phyloP scores from a whole-genome alignment of 1,139 yeast genomes.

The Pichia sp. region DNA sequence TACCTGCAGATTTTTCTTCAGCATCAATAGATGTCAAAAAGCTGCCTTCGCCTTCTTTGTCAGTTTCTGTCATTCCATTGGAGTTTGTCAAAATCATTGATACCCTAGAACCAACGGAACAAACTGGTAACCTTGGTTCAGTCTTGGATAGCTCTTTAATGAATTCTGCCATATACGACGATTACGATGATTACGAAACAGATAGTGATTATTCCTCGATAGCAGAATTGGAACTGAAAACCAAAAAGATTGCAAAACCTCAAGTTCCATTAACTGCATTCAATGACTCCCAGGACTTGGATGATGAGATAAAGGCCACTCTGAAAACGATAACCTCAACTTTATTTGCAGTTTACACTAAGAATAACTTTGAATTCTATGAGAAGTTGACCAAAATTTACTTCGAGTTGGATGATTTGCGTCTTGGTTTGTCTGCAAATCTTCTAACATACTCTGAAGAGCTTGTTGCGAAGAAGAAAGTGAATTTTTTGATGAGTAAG shows the following conservation, averaged over 20 bases:
- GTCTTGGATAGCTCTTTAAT: slow-evolving; percentile 22
- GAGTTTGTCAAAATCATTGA: slow-evolving; percentile 37
- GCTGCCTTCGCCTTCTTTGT: slow-evolving; percentile 45
- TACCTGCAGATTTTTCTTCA: slow-evolving; percentile 61
- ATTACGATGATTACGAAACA: slow-evolving; percentile 6
- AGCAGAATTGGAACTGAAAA: slow-evolving; percentile 2
- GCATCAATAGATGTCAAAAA: slow-evolving; percentile 54
- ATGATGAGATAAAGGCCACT: slow-evolving; percentile 51
- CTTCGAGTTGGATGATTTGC: slow-evolving; percentile 52
- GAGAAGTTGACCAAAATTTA: slow-evolving; percentile 46
- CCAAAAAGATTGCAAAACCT: slow-evolving; percentile 30
- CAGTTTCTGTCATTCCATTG: slow-evolving; percentile 55
- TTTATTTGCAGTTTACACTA: slow-evolving; percentile 61
- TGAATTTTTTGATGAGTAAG: slow-evolving; percentile 52
- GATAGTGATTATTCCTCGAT: slow-evolving; percentile 3
- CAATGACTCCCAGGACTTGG: slow-evolving; percentile 35
- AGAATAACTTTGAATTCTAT: slow-evolving; percentile 58
- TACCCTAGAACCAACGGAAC: slow-evolving; percentile 11
- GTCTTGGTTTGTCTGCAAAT: slow-evolving; percentile 49
- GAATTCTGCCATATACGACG: slow-evolving; percentile 17
- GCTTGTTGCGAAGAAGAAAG: slow-evolving; percentile 46
- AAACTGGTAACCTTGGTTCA: slow-evolving; percentile 15
- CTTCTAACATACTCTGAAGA: slow-evolving; percentile 56
- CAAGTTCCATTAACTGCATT: slow-evolving; percentile 41
- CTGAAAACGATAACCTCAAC: slow-evolving; percentile 52